Conservation (phyloP, 495 filamentous ascomycete species). For the Penicillium riverlandense region DNA sequence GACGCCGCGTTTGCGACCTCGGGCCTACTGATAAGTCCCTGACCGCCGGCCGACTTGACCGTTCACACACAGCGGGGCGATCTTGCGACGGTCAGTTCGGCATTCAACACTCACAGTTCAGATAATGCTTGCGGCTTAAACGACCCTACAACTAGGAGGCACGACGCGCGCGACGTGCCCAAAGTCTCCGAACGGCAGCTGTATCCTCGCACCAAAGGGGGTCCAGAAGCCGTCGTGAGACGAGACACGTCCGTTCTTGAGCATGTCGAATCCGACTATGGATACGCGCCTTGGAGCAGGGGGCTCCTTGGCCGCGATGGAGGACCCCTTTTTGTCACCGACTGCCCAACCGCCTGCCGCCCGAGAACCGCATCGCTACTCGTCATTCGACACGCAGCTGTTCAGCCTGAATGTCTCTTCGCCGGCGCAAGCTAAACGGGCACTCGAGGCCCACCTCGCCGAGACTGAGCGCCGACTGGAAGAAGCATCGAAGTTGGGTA, state of each 20-base stretch:
- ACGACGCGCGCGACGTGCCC: slow-evolving; percentile 16
- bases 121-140: slow-evolving; percentile 32
- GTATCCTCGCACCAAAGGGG: slow-evolving; percentile 17
- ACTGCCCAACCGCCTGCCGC: slow-evolving; percentile 25
- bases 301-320: slow-evolving; percentile 25
- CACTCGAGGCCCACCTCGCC: slow-evolving; percentile 81
- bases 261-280: slow-evolving; percentile 6
- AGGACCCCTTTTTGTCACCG: slow-evolving; percentile 50
- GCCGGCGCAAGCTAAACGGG: slow-evolving; percentile 77
- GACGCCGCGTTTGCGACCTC: neutral
- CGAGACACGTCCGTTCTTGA: slow-evolving; percentile 8
- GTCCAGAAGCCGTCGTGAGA: slow-evolving; percentile 12
- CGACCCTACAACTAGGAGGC: slow-evolving; percentile 4
- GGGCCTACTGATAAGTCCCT: slow-evolving; percentile 6
- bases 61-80: slow-evolving; percentile 3
- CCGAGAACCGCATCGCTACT: slow-evolving; percentile 60
- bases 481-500: slow-evolving; percentile 83
- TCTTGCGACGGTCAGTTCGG: slow-evolving; percentile 3
- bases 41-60: slow-evolving; percentile 34
- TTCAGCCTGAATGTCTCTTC: slow-evolving; percentile 73
- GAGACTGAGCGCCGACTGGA: slow-evolving; percentile 89
- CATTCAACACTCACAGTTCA: slow-evolving; percentile 1
- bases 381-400: slow-evolving; percentile 68
- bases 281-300: slow-evolving; percentile 6
- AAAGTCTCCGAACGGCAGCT: slow-evolving; percentile 16